Conservation (phyloP, 1,139 yeast genomes). For the Suhomyces bolitotheri region DNA sequence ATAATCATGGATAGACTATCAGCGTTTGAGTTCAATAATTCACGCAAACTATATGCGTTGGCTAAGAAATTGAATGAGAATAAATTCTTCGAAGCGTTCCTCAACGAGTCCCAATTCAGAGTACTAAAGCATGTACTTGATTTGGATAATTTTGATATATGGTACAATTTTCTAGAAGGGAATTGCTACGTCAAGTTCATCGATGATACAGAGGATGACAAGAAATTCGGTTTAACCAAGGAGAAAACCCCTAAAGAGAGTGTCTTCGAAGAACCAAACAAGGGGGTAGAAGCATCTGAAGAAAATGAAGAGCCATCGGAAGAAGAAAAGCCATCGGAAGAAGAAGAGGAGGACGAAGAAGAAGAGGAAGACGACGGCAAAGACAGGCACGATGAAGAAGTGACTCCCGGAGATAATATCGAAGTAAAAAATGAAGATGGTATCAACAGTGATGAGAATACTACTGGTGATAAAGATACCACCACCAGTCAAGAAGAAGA, state of each 20-base stretch:
- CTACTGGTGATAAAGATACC: conserved; percentile 9
- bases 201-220: conserved; percentile 10
- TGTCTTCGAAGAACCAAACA: neutral
- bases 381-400: neutral
- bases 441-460: conserved; percentile 1
- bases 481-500: conserved; percentile 13
- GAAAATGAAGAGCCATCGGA: neutral
- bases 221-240: conserved; percentile 1
- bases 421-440: neutral
- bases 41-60: conserved; percentile 42
- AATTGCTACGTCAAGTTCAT: conserved; percentile 42
- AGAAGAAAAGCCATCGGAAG: conserved; percentile 8
- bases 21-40: conserved; percentile 45
- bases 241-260: conserved; percentile 1
- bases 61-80: conserved; percentile 49
- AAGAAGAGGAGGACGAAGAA: conserved; percentile 13
- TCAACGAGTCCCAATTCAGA: conserved; percentile 62
- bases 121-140: conserved; percentile 47
- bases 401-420: neutral
- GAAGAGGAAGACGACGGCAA: neutral
- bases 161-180: conserved; percentile 59
- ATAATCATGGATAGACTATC: conserved; percentile 43
- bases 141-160: conserved; percentile 36
- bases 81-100: conserved; percentile 56
- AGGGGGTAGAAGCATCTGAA: conserved; percentile 4